phyloP scores from a whole-genome alignment of 2,329 filamentous ascomycete species.

The Arthrobotrys sinensis region DNA sequence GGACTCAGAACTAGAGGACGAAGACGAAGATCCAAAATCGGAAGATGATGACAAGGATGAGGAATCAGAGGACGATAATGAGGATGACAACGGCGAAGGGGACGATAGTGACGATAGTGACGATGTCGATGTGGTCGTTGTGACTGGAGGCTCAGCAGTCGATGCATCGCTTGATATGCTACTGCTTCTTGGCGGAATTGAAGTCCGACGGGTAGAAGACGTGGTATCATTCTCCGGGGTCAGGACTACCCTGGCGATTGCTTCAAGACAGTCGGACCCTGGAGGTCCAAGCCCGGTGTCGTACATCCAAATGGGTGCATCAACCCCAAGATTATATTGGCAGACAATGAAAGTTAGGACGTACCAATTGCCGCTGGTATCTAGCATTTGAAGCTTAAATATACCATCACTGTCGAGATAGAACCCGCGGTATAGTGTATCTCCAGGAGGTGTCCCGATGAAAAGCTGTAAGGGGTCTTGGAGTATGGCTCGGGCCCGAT shows the following conservation, averaged over 20 bases:
- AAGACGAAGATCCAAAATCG: no score
- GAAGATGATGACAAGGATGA: no score
- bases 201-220: neutral
- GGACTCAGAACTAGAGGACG: no score
- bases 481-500: neutral
- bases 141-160: neutral
- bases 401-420: neutral
- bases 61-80: no score
- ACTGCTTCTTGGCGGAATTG: neutral
- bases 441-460: neutral
- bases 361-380: neutral
- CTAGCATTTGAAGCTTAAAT: conserved; percentile 6
- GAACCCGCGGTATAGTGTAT: neutral
- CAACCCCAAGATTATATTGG: neutral
- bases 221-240: neutral
- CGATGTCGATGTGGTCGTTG: neutral
- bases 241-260: neutral
- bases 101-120: neutral
- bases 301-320: conserved; percentile 3
- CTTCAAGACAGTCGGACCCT: neutral
- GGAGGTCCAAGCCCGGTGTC: neutral
- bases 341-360: conserved; percentile 7
- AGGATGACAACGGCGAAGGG: neutral
- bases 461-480: neutral
- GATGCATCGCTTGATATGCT: neutral